phyloP scores from a whole-genome alignment of 768 basidiomycete species.

The Leccinellum albellum region DNA sequence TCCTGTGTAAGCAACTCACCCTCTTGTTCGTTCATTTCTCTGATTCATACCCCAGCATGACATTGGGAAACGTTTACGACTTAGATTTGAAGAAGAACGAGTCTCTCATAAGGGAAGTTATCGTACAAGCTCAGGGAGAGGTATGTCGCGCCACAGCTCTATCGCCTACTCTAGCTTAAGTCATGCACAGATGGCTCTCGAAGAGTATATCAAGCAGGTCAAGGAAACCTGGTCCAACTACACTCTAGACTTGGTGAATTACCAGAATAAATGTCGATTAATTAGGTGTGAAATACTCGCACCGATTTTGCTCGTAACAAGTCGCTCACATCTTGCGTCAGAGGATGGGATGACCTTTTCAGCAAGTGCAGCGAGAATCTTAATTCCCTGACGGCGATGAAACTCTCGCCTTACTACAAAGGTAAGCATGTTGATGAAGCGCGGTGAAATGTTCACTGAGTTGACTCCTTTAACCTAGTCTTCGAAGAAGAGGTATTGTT shows the following conservation, averaged over 20 bases:
- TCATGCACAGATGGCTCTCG: slow-evolving; percentile 76
- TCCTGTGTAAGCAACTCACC: slow-evolving; percentile 50
- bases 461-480: slow-evolving; percentile 41
- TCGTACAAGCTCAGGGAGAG: slow-evolving; percentile 97
- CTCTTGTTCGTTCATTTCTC: slow-evolving; percentile 8
- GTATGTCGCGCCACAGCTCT: slow-evolving; percentile 35
- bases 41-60: slow-evolving; percentile 60
- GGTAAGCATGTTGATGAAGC: slow-evolving; percentile 40
- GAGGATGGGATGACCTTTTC: slow-evolving; percentile 97
- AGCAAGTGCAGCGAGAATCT: slow-evolving; percentile 96
- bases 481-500: slow-evolving; percentile 78
- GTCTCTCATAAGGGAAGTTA: slow-evolving; percentile 85
- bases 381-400: slow-evolving; percentile 96
- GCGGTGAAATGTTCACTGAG: neutral
- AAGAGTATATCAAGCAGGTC: slow-evolving; percentile 94
- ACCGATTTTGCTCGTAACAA: neutral
- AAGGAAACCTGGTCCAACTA: slow-evolving; percentile 97
- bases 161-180: slow-evolving; percentile 6
- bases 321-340: slow-evolving; percentile 28
- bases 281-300: slow-evolving; percentile 55
- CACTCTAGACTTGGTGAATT: slow-evolving; percentile 93
- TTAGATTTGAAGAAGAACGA: slow-evolving; percentile 95
- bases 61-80: slow-evolving; percentile 94
- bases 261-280: slow-evolving; percentile 97
- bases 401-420: slow-evolving; percentile 97